Evolutionary conservation across 352 stramenopile species (phyloP).

Genomic region (Phytophthora lateralis): DNA sequence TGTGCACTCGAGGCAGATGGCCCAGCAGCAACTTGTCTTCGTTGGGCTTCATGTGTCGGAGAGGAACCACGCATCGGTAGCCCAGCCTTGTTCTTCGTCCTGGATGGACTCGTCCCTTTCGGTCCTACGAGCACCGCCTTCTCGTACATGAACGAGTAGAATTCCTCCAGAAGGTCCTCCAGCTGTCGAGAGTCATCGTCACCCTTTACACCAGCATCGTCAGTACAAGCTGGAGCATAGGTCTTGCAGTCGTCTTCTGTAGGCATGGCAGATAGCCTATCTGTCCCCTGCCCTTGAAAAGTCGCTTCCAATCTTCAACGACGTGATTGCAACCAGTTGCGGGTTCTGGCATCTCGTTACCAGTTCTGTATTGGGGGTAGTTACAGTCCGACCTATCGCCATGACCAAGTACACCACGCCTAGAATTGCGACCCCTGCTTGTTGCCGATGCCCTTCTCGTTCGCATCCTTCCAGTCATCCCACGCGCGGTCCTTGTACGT

Average conservation of each 20-base stretch:
- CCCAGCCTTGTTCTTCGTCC: slow-evolving; percentile 22
- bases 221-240: not conserved
- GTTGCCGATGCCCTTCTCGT: slow-evolving; percentile 96
- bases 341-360: not conserved
- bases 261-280: not conserved
- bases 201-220: slow-evolving; percentile 4
- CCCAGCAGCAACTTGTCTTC: slow-evolving; percentile 5
- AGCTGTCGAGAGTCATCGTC: slow-evolving; percentile 28
- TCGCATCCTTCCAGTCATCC: slow-evolving; percentile 98
- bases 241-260: slow-evolving; percentile 4
- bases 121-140: slow-evolving; percentile 47
- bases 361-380: not conserved
- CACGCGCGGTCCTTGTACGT: slow-evolving; percentile 94
- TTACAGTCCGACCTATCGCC: not conserved
- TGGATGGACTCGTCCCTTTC: slow-evolving; percentile 36
- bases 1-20: slow-evolving; percentile 19
- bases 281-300: slow-evolving; percentile 7
- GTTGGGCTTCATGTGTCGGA: slow-evolving; percentile 20
- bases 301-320: slow-evolving; percentile 12
- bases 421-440: slow-evolving; percentile 96
- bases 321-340: too few relatives aligned
- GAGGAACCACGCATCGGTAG: slow-evolving; percentile 28
- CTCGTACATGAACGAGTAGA: slow-evolving; percentile 73
- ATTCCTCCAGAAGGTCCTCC: slow-evolving; percentile 49
- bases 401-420: slow-evolving; percentile 3